Evolutionary conservation across 2,329 filamentous ascomycete species (phyloP).

Genomic region (Ascochyta fabae): DNA sequence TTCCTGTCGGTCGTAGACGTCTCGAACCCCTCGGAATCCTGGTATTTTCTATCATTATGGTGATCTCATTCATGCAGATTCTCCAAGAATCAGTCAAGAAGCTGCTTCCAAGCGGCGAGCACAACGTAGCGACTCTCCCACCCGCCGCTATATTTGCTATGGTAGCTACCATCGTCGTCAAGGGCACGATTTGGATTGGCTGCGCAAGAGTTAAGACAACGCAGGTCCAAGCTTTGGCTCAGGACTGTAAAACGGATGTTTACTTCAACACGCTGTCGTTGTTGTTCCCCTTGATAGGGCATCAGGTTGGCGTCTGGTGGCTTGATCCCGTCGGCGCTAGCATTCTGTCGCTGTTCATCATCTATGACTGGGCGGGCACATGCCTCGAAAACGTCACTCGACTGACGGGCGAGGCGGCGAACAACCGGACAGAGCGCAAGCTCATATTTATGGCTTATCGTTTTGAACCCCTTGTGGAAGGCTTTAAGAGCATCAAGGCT

Average conservation of each 20-base stretch:
- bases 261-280: conserved; percentile 70
- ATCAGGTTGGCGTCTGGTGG: conserved; percentile 68
- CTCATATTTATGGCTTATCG: conserved; percentile 66
- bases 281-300: conserved; percentile 67
- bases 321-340: conserved; percentile 69
- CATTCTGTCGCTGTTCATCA: conserved; percentile 69
- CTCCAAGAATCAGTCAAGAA: conserved; percentile 66
- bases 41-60: conserved; percentile 68
- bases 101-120: conserved; percentile 58
- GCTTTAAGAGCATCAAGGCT: conserved; percentile 62
- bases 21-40: conserved; percentile 68
- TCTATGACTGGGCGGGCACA: conserved; percentile 71
- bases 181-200: conserved; percentile 66
- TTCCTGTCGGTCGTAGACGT: conserved; percentile 60
- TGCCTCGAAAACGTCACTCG: conserved; percentile 66
- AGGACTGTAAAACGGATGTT: conserved; percentile 68
- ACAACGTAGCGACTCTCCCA: conserved; percentile 59
- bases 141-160: conserved; percentile 64
- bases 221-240: conserved; percentile 67
- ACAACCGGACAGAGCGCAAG: conserved; percentile 60
- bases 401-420: conserved; percentile 64
- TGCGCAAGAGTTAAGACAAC: conserved; percentile 67
- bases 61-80: conserved; percentile 68
- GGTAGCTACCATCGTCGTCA: conserved; percentile 63
- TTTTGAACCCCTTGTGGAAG: conserved; percentile 60